A percentile compares a stretch with the other conserved stretches of the same genome.
Evolutionary conservation across 2,329 filamentous ascomycete genomes (phyloP).

Genomic region (Emericellopsis cladophorae): DNA sequence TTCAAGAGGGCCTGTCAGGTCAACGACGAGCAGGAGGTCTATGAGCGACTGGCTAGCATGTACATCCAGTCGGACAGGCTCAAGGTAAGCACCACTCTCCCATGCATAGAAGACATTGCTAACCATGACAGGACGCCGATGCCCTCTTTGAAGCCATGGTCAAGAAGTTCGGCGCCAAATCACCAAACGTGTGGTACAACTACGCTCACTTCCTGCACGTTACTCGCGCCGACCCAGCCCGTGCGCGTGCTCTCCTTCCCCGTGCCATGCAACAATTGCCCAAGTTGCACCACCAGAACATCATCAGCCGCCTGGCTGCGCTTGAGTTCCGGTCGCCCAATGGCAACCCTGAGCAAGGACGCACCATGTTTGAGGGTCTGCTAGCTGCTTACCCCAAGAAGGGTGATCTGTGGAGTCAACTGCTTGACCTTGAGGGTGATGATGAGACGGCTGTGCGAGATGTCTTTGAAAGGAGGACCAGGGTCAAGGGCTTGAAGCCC

Average conservation of each 20-base stretch:
- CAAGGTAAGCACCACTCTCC: constrained; percentile 42
- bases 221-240: constrained; percentile 54
- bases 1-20: constrained; percentile 91
- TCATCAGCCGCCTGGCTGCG: constrained; percentile 79
- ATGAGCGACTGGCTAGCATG: constrained; percentile 82
- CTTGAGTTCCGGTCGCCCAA: constrained; percentile 79
- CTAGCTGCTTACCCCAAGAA: constrained; percentile 78
- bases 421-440: constrained; percentile 66
- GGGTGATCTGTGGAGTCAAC: constrained; percentile 85
- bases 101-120: constrained; percentile 6
- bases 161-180: constrained; percentile 78
- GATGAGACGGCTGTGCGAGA: constrained; percentile 51
- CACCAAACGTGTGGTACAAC: constrained; percentile 78
- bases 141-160: constrained; percentile 72
- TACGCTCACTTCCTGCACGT: constrained; percentile 89
- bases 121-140: constrained; percentile 62
- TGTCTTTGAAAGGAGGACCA: constrained; percentile 70
- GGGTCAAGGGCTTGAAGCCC: constrained; percentile 60
- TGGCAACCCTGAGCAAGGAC: constrained; percentile 79
- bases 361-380: constrained; percentile 87
- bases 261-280: constrained; percentile 72
- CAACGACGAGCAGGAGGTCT: constrained; percentile 82
- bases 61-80: constrained; percentile 86
- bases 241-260: constrained; percentile 63
- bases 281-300: constrained; percentile 45